Evolutionary conservation across 305 asterid species (phyloP).

Genomic region (Fraxinus sp.): DNA sequence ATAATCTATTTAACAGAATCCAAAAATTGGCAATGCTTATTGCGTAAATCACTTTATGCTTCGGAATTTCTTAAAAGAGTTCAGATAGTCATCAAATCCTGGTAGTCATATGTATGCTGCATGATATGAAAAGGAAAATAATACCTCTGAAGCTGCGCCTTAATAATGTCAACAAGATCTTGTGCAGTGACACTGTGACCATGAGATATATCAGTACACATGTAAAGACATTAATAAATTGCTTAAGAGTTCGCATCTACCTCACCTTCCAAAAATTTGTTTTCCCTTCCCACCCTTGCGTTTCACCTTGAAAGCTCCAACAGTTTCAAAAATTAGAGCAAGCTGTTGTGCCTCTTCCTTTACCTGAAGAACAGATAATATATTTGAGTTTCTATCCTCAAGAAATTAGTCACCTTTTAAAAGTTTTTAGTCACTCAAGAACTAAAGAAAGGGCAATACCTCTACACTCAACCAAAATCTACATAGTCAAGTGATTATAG

Average conservation of each 20-base stretch:
- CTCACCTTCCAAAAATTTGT: slow-evolving; percentile 84
- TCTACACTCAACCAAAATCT: slow-evolving; percentile 15
- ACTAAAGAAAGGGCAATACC: neutral
- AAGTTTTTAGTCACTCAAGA: neutral
- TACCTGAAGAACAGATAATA: slow-evolving; percentile 45
- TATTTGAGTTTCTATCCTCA: neutral
- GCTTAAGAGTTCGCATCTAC: neutral
- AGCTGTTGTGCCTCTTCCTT: slow-evolving; percentile 94
- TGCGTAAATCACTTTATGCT: neutral
- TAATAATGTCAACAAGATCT: slow-evolving; percentile 94
- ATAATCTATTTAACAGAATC: neutral
- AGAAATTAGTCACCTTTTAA: neutral
- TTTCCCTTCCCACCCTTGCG: slow-evolving; percentile 96
- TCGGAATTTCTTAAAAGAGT: neutral
- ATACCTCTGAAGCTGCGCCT: slow-evolving; percentile 94
- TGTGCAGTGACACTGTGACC: slow-evolving; percentile 80
- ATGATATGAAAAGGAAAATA: slow-evolving; percentile 5
- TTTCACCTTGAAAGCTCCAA: slow-evolving; percentile 96
- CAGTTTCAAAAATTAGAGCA: slow-evolving; percentile 77
- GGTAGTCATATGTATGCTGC: slow-evolving; percentile 1
- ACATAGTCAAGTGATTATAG: neutral
- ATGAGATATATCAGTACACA: slow-evolving; percentile 19
- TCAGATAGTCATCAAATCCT: neutral
- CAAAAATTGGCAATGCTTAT: neutral
- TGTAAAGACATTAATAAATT: neutral